Base-by-base conservation (phyloP, 768 basidiomycete species). In the Phanerochaete carnosa region DNA sequence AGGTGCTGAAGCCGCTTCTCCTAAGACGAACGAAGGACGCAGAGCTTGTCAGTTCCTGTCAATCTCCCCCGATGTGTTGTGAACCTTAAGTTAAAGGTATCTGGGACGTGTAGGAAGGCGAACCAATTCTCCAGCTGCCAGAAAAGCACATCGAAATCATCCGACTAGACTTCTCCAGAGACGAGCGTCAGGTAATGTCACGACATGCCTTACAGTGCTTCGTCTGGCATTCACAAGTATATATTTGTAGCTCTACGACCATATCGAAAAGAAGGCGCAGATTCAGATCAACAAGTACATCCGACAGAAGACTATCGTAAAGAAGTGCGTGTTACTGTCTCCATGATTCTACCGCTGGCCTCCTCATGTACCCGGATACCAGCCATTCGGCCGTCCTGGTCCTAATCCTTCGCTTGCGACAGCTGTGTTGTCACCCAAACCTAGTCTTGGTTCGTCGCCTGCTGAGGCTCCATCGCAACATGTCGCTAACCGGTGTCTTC, bases 11-110 rank as follows among this genome's bases (percentile, higher is more conserved):
- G 60, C 83, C 86, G 1, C 74, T 89, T 55, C 71, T 92, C 26
- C 76, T 94, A n/a, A 80, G 92, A 3, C 79, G 92, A 2, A 92
- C 86, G 28, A 93, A 93, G 68, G 76, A 87, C 60, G 81, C 87
- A 0, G 67, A 71, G 45, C 68, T 84, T 33, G 76, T 75, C 25
- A 29, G 32, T 23, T 19, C 6, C 32, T 28, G 23, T 43, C 23
- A 29, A n/a, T n/a, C n/a, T 22, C 12, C n/a, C n/a, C n/a, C n/a
- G n/a, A 49, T 15, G 45, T n/a, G 11, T 49, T 23, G 12, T 23
- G 47, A 49, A 49, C 47, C n/a, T n/a, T n/a, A n/a, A n/a, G n/a
- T n/a, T n/a, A n/a, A n/a, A n/a, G n/a, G 8, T 25, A 19, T 46
- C 8, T 19, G 16, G 45, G n/a, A 8, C 1, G 19, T 60, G 7